Base-by-base conservation (phyloP, 2,329 filamentous ascomycete species). In the Penicillium polonicum region DNA sequence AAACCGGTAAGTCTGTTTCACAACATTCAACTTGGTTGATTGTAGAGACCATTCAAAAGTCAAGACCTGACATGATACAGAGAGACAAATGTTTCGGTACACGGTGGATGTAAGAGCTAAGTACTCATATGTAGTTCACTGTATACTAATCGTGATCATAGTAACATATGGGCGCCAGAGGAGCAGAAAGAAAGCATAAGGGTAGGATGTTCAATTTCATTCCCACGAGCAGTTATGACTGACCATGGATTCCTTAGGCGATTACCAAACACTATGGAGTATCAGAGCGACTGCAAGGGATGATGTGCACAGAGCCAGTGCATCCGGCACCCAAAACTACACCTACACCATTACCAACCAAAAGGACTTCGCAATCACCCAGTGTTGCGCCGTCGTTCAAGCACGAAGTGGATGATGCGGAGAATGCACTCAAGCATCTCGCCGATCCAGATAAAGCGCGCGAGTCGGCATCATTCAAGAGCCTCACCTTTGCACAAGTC, bases 131-230 rank as follows among this genome's bases (percentile, higher is more conserved):
- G 4, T 17, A 31, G 53, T 29, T 8, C 10, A 12, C 15, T 52
- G 19, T 41, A 15, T 43, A 52, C 46, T 57, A 12, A 43, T 68
- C 21, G 46, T 48, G 31, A 52, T 48, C 41, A 36, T 29, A 87
- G 84, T 64, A 90, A 91, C 61, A 81, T 92, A 27, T 92, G 88
- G 86, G 80, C 83, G 46, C 88, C 88, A 0, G 83, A 85, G 65
- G 72, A 74, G 19, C 87, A 91, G 65, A 78, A 76, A 36, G 77
- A 82, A 3, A 68, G 82, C 10, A 79, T 91, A 44, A 77, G 79
- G 63, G 75, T 79, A 19, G 60, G 35, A 15, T 8, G 44, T 17
- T 8, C 4, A 9, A 12, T 21, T 23, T 7, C 15, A 23, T 10
- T 41, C 8, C 4, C 8, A 33, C 27, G 13, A 19, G 29, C 10